Evolutionary conservation across 1,284 basidiomycete species (phyloP), one percentile per base, ranked within the genome.

Genomic region (Leccinum variabile): DNA sequence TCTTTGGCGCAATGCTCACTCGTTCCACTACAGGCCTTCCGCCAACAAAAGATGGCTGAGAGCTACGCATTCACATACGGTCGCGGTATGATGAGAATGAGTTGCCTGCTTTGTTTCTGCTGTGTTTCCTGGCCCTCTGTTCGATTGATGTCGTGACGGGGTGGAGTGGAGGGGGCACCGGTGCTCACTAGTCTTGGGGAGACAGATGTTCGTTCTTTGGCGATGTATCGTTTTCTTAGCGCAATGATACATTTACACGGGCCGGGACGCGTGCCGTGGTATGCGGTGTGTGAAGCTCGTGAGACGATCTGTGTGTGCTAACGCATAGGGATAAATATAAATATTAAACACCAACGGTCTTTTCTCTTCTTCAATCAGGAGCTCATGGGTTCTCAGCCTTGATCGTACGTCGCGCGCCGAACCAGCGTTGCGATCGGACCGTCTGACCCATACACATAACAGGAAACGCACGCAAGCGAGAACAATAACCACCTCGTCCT

Each of bases 321-420:
- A 44, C 9, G n/a, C n/a, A 44, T 0, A n/a, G 14, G 37, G 37
- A 37, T 14, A 37, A 37, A 35, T 13, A 37, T 6, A 6, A 33
- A 33, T 33, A 33, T 11, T 5, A 35, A 35, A 35, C 33, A 35
- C 33, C 2, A 35, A 28, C 6, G 28, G 28, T 30, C 6, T 30
- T 7, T 30, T 30, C 28, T 30, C 28, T 30, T 30, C 28, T 30
- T 30, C 28, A 8, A 30, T 30, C 13, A 53, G 91, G 90, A 6
- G 91, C 91, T 1, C 92, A 94, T 76, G 92, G 92, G 0, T 89
- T 94, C 68, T 85, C 91, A 32, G 87, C 86, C 33, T 77, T 93
- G 50, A 87, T 94, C 65, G 91, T 91, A 71, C 69, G 84, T 72
- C 16, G 16, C 18, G 1, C 49, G 16, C 41, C 18, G 41, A 16